These are phyloP conservation scores for Blastocladiella britannica DNA, from an alignment of 192 early-diverging fungal species.

Conservation along the genomic window DNA sequence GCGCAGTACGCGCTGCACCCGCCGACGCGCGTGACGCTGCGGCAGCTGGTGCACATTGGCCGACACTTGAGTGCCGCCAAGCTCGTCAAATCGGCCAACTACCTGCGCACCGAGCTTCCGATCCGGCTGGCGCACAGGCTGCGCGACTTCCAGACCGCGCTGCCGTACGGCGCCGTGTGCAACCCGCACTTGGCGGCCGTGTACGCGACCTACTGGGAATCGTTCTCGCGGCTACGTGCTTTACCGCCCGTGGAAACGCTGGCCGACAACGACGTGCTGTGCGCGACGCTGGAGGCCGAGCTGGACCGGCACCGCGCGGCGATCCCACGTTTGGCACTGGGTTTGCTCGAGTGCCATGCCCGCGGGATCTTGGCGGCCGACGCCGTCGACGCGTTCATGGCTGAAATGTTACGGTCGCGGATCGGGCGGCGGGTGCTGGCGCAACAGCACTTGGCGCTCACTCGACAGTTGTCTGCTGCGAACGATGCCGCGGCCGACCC, in stretches of 20 bases:
- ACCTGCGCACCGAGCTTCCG: slow-evolving; percentile 70
- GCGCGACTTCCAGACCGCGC: slow-evolving; percentile 60
- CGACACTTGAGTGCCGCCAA: slow-evolving; percentile 64
- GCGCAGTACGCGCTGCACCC: slow-evolving; percentile 64
- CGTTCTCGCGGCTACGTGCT: slow-evolving; percentile 61
- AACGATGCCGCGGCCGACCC: slow-evolving; percentile 26
- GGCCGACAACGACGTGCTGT: slow-evolving; percentile 63
- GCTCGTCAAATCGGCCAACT: slow-evolving; percentile 69
- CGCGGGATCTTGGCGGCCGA: slow-evolving; percentile 18
- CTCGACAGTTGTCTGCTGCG: neutral
- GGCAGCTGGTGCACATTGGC: slow-evolving; percentile 80
- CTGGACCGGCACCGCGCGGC: slow-evolving; percentile 63
- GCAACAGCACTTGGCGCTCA: slow-evolving; percentile 59
- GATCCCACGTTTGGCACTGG: slow-evolving; percentile 73
- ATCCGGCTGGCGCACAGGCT: slow-evolving; percentile 81
- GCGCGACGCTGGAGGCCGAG: slow-evolving; percentile 46
- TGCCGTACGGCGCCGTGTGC: slow-evolving; percentile 82
- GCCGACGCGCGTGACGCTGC: slow-evolving; percentile 59
- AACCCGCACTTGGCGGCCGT: slow-evolving; percentile 72
- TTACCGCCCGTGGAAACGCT: slow-evolving; percentile 49
- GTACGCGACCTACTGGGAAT: slow-evolving; percentile 83
- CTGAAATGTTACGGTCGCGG: slow-evolving; percentile 66
- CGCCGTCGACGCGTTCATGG: slow-evolving; percentile 67
- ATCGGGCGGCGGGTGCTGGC: slow-evolving; percentile 77
- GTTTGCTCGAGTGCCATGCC: slow-evolving; percentile 60